phyloP scores from a whole-genome alignment of 192 early-diverging fungal genomes.

The Backusella tarrabulga region DNA sequence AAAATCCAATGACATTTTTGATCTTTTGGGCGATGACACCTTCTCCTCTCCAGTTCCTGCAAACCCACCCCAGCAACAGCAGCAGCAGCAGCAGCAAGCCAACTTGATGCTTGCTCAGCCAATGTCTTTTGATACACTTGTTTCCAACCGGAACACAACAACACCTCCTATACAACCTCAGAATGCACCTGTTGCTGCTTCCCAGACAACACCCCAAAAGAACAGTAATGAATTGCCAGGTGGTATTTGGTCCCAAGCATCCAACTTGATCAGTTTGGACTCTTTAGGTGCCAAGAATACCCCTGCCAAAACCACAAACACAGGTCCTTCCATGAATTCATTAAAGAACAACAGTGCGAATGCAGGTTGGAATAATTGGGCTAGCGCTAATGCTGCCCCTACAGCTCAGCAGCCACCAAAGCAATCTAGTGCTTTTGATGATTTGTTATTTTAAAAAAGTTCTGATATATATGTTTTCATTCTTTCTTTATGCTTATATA shows the following conservation, averaged over 20 bases:
- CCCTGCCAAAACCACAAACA: conserved; percentile 28
- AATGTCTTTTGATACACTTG: conserved; percentile 14
- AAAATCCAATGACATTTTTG: conserved; percentile 30
- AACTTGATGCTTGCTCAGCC: conserved; percentile 10
- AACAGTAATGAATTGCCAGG: conserved; percentile 13
- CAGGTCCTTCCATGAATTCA: conserved; percentile 59
- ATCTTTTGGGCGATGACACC: conserved; percentile 32
- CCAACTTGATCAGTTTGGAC: conserved; percentile 67
- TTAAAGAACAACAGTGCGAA: conserved; percentile 31
- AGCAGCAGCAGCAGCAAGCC: conserved; percentile 9
- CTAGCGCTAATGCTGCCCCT: conserved; percentile 14
- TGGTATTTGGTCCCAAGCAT: conserved; percentile 72
- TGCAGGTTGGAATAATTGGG: conserved; percentile 35
- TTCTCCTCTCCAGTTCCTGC: neutral
- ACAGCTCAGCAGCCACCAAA: neutral
- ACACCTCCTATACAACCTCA: conserved; percentile 7
- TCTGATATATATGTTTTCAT: neutral
- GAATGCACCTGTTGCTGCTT: neutral
- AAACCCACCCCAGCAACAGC: conserved; percentile 7
- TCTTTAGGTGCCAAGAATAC: conserved; percentile 62
- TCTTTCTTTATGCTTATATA: too few species aligned
- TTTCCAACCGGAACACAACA: neutral
- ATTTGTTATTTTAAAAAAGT: conserved; percentile 26
- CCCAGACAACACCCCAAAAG: neutral
- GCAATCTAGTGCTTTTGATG: conserved; percentile 24